A percentile compares a stretch with the other conserved stretches of the same genome.
Conservation (phyloP, 345 rosid species). For the Sonneratia caseolaris region DNA sequence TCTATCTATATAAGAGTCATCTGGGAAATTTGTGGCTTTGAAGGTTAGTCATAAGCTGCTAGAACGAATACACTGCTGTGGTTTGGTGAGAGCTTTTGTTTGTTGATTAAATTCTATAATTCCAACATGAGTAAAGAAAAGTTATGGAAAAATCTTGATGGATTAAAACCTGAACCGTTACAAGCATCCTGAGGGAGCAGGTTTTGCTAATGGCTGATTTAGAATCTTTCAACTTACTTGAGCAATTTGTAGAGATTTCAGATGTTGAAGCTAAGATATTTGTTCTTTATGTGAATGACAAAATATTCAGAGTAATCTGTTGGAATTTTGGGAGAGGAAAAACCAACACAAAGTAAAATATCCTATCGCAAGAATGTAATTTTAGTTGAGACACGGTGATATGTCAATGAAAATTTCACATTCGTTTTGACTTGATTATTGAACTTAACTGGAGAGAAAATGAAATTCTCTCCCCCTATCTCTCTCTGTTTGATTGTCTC, state of each 20-base stretch:
- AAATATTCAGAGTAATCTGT: not conserved
- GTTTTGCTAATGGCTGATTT: not conserved
- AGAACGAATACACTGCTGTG: not conserved
- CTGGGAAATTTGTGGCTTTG: not conserved
- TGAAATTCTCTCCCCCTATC: not conserved
- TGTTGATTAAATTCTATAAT: not conserved
- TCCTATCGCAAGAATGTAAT: not conserved
- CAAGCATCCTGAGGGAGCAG: not conserved
- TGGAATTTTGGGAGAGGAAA: not conserved
- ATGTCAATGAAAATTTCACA: not conserved
- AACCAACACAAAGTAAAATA: not conserved
- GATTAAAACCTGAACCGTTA: not conserved
- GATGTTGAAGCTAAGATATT: not conserved
- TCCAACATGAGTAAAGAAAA: not conserved
- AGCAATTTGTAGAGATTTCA: not conserved
- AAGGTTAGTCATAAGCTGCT: not conserved
- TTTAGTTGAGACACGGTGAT: not conserved
- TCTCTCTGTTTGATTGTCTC: not conserved
- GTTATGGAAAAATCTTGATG: not conserved
- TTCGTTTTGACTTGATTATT: not conserved
- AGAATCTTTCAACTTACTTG: not conserved
- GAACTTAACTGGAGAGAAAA: not conserved
- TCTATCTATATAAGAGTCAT: not conserved
- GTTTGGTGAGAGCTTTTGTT: not conserved
- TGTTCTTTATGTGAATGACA: not conserved